Evolutionary conservation across 2,329 filamentous ascomycete species (phyloP).

Genomic region (Calonectria multiphialidica): DNA sequence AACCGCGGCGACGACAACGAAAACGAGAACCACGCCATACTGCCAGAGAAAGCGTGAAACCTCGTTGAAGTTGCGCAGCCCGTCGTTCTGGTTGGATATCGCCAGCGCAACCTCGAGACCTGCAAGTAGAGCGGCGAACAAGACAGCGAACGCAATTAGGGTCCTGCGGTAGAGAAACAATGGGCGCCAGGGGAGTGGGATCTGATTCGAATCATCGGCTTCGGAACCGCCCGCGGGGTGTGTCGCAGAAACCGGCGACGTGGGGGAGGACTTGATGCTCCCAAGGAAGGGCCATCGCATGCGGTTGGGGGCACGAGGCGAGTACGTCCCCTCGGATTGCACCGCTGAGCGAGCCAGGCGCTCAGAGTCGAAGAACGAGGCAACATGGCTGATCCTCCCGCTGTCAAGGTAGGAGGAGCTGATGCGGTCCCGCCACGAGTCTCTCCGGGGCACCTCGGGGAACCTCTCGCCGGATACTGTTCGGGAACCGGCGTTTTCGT

Average conservation of each 20-base stretch:
- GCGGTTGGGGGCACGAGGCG: slow-evolving; percentile 19
- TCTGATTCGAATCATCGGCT: slow-evolving; percentile 40
- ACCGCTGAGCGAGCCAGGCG: slow-evolving; percentile 38
- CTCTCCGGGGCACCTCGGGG: slow-evolving; percentile 37
- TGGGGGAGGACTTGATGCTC: slow-evolving; percentile 36
- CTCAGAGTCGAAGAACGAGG: slow-evolving; percentile 44
- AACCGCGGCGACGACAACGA: slow-evolving; percentile 47
- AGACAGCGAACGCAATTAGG: slow-evolving; percentile 44
- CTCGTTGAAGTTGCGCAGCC: slow-evolving; percentile 41
- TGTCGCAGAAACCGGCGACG: slow-evolving; percentile 23
- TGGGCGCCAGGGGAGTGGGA: slow-evolving; percentile 50
- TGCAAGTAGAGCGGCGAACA: slow-evolving; percentile 45
- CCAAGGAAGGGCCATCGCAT: slow-evolving; percentile 44
- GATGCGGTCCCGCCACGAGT: slow-evolving; percentile 16
- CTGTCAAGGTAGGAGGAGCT: slow-evolving; percentile 12
- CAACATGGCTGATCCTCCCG: slow-evolving; percentile 28
- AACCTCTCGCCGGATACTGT: slow-evolving; percentile 23
- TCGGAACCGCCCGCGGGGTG: slow-evolving; percentile 22
- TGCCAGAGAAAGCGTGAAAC: slow-evolving; percentile 52
- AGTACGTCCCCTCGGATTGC: slow-evolving; percentile 26
- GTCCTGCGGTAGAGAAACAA: slow-evolving; percentile 50
- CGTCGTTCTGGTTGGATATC: slow-evolving; percentile 46
- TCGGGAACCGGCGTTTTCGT: slow-evolving; percentile 10
- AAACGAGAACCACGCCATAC: slow-evolving; percentile 49
- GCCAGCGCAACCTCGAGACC: slow-evolving; percentile 47